Evolutionary conservation across 257 asterid genomes (phyloP), one percentile per base, ranked within the genome.

Genomic region (Gynochthodes officinalis): DNA sequence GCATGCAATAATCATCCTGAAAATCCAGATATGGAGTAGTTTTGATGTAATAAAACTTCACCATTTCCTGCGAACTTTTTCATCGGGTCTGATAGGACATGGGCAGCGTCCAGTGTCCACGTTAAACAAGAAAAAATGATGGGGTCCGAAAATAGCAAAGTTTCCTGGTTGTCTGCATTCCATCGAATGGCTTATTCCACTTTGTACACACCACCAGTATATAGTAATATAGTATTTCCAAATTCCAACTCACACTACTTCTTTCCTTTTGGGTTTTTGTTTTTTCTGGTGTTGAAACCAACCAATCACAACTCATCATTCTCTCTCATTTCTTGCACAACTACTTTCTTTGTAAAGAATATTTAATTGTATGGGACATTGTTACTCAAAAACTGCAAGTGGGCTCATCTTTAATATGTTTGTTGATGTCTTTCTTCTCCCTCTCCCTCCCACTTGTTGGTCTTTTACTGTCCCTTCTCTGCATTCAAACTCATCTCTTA

Each of bases 361-460:
- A 19, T 63, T 63, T 64, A 37, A 4, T 68, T 70, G 50, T 76
- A 59, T 76, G 53, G 70, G 71, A 48, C 53, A 60, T 59, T 49
- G 62, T 75, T 57, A 74, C 63, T 76, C 64, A 72, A 74, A 70
- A 64, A 72, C 64, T 60, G 75, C 83, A 80, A 77, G 85, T 83
- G 92, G 90, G 84, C 28, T 77, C 86, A 80, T 69, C 75, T 79
- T 78, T 63, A 63, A 8, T 63, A 37, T 73, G 72, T 72, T 75
- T 73, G 67, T 80, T 39, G 80, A 76, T 83, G 87, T 73, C 90
- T 83, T 73, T 73, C n/a, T n/a, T n/a, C n/a, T n/a, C n/a, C n/a
- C n/a, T n/a, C n/a, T n/a, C n/a, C n/a, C 79, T 79, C 86, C 95
- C 91, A 88, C 93, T 87, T 80, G 89, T 73, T 81, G 67, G 73